Percentiles rank a stretch among this genome's conserved stretches.
phyloP scores from a whole-genome alignment of 1,284 basidiomycete species.

The Abortiporus biennis region DNA sequence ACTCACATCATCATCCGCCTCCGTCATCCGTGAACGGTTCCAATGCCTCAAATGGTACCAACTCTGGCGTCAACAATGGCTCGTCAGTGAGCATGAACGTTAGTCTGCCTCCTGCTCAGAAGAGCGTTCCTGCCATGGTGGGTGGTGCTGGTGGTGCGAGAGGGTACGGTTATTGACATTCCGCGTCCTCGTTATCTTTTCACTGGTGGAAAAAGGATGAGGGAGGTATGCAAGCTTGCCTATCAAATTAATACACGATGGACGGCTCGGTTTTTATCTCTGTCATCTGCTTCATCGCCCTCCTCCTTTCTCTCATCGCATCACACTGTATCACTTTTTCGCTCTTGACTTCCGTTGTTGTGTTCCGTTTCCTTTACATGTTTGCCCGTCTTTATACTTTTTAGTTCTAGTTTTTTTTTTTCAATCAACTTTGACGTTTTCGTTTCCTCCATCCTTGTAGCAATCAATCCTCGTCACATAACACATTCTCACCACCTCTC shows the following conservation, averaged over 20 bases:
- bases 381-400: neutral
- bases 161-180: constrained; percentile 21
- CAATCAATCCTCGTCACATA: too few relatives aligned
- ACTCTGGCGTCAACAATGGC: neutral
- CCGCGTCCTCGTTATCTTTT: neutral
- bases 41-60: neutral
- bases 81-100: constrained; percentile 41
- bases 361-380: neutral
- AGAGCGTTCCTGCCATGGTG: constrained; percentile 20
- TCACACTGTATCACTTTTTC: neutral
- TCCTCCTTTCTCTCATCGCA: neutral
- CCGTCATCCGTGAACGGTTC: neutral
- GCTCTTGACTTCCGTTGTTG: neutral
- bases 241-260: too few relatives aligned
- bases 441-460: neutral
- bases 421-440: neutral
- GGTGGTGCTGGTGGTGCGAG: constrained; percentile 18
- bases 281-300: neutral
- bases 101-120: constrained; percentile 26
- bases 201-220: too few relatives aligned
- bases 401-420: neutral
- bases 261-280: too few relatives aligned
- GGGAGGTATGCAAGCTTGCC: too few relatives aligned
- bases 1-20: constrained; percentile 10
- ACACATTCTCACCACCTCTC: too few relatives aligned